Base-by-base conservation (phyloP, 2,329 filamentous ascomycete genomes). In the Akanthomyces uredinophilus region DNA sequence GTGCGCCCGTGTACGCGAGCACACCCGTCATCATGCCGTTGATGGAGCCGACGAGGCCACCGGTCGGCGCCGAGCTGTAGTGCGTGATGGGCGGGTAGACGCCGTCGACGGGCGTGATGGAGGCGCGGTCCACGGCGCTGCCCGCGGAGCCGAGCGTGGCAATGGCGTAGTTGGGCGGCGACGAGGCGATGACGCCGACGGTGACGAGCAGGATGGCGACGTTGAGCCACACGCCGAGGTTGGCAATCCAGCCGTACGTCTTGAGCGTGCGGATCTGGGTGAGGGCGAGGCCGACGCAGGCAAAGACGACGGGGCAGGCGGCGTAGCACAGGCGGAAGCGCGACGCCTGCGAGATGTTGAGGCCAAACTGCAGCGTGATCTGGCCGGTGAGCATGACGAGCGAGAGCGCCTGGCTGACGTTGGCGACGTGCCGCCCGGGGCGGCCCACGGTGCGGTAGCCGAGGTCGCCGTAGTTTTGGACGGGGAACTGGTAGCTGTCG, bases 1-100 rank as follows among this genome's bases (percentile, higher is more conserved):
- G 79, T 3, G 81, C 81, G 4, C 84, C 84, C n/a, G 82, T 82
- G 64, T 86, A 87, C 0, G 82, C 79, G 58, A 81, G 83, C 5
- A 86, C 83, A 11, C 77, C 80, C 11, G 65, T 64, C 56, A 68
- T 51, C 22, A 66, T 53, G 37, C 68, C 67, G 46, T 67, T 69
- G 53, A 69, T 54, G 2, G 68, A 68, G 5, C 66, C 67, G 52
- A 73, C 69, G 51, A 84, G 78, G 16, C 77, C 74, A 14, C 74
- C 70, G 3, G 65, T 52, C 3, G 67, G 67, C 46, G 65, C 24
- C 1, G 75, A 75, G 3, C 77, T 73, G 13, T 78, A 75, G 2
- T 78, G 75, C 4, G 73, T 70, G 29, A 78, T 73, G 37, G 71
- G 74, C 4, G 78, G 79, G 50, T 76, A 76, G 22, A 70, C 65